A percentile compares a stretch with the other conserved stretches of the same genome.
phyloP scores from a whole-genome alignment of 352 stramenopile genomes.

The Pythium brachiatum region DNA sequence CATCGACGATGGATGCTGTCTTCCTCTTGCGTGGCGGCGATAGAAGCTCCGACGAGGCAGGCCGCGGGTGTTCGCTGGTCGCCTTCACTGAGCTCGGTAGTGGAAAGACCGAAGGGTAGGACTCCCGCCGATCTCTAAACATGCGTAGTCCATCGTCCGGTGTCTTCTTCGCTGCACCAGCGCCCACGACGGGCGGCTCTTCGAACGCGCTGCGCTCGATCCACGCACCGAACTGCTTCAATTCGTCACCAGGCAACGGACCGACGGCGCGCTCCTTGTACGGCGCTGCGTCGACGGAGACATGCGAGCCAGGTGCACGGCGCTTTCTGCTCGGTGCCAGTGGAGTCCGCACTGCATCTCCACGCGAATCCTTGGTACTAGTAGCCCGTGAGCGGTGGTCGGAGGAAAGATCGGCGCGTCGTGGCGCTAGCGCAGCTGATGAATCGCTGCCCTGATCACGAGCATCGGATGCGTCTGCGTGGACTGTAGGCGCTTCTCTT shows the following conservation, averaged over 20 bases:
- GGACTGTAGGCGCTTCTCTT: not conserved
- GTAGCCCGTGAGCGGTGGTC: not conserved
- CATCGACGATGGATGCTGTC: slow-evolving; percentile 25
- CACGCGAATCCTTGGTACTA: not conserved
- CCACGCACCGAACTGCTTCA: slow-evolving; percentile 41
- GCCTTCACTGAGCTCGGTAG: not conserved
- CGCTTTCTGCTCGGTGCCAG: not conserved
- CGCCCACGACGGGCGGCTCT: slow-evolving; percentile 32
- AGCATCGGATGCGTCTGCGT: not conserved
- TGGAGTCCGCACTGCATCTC: not conserved
- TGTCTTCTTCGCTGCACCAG: slow-evolving; percentile 42
- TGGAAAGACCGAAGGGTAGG: slow-evolving; percentile 19
- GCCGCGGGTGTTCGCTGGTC: not conserved
- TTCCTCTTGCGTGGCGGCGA: slow-evolving; percentile 13
- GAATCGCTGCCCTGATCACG: not conserved
- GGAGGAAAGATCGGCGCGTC: not conserved
- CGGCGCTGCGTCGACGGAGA: not conserved
- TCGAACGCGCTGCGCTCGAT: slow-evolving; percentile 36
- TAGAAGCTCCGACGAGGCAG: slow-evolving; percentile 1
- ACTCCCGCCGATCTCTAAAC: slow-evolving; percentile 40
- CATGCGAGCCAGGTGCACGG: not conserved
- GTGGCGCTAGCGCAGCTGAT: not conserved
- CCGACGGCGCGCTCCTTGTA: slow-evolving; percentile 5
- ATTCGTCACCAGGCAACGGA: slow-evolving; percentile 6
- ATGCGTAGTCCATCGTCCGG: slow-evolving; percentile 47